These are phyloP conservation scores for Luffa aegyptiaca DNA, from an alignment of 306 rosid genomes.

Conservation along the genomic window DNA sequence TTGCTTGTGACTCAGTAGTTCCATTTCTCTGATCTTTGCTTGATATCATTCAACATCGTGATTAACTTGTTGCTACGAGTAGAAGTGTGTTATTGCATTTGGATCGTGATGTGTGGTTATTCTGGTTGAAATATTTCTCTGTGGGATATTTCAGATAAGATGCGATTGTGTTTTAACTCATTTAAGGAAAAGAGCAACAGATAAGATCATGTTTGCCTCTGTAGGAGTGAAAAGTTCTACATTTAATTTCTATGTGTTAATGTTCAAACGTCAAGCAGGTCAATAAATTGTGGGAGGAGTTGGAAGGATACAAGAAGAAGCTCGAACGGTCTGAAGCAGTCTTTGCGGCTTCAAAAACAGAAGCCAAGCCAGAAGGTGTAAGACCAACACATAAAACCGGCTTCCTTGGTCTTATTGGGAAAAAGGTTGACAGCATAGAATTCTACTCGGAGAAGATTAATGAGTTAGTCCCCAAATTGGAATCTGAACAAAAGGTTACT, in stretches of 20 bases:
- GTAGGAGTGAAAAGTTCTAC: not conserved
- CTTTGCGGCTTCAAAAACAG: conserved; percentile 39
- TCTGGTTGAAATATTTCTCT: not conserved
- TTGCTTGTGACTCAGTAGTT: not conserved
- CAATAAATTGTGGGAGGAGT: conserved; percentile 49
- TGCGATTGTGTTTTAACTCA: not conserved
- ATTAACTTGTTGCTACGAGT: not conserved
- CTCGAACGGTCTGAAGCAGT: conserved; percentile 58
- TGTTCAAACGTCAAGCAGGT: conserved; percentile 32
- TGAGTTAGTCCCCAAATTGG: conserved; percentile 48
- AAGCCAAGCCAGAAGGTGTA: conserved; percentile 60
- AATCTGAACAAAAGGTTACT: conserved; percentile 70
- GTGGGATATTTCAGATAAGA: not conserved
- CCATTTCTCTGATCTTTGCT: not conserved
- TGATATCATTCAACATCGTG: not conserved
- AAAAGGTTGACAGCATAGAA: conserved; percentile 70
- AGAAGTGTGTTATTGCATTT: not conserved
- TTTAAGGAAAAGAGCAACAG: not conserved
- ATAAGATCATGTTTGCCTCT: not conserved
- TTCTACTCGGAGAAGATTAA: conserved; percentile 48
- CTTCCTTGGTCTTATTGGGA: conserved; percentile 61
- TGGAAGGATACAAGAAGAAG: conserved; percentile 70
- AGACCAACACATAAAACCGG: conserved; percentile 75
- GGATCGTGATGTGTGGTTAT: not conserved
- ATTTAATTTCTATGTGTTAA: not conserved